phyloP scores from a whole-genome alignment of 352 stramenopile species.

The Globisporangium cylindrosporum region DNA sequence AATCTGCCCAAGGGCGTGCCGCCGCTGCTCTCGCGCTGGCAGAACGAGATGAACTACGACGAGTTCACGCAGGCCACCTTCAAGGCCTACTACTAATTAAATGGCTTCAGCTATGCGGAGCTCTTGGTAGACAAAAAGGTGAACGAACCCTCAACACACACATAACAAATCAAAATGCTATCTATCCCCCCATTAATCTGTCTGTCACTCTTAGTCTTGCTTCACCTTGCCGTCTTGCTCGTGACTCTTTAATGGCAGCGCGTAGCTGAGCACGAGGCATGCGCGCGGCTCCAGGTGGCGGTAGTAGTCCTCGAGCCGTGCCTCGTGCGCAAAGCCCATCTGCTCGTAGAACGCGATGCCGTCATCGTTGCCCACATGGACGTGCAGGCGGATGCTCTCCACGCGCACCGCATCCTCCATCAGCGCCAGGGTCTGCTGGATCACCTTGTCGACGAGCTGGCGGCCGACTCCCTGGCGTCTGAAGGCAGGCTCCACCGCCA shows the following conservation, averaged over 20 bases:
- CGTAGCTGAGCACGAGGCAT: conserved; percentile 44
- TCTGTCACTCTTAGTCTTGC: neutral
- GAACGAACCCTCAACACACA: neutral
- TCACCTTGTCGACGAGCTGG: conserved; percentile 34
- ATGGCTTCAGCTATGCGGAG: neutral
- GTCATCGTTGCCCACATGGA: conserved; percentile 59
- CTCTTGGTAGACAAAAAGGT: neutral
- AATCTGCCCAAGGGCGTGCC: conserved; percentile 80
- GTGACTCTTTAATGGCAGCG: conserved; percentile 14
- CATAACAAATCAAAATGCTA: conserved; percentile 4
- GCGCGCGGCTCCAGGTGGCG: conserved; percentile 53
- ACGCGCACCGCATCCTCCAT: conserved; percentile 3
- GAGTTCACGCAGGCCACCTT: conserved; percentile 92
- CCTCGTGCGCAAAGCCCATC: conserved; percentile 45
- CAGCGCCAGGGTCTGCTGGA: conserved; percentile 21
- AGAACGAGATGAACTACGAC: conserved; percentile 87
- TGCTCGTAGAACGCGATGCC: conserved; percentile 56
- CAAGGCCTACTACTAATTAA: conserved; percentile 90
- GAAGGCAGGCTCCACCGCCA: conserved; percentile 31
- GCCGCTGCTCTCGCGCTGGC: conserved; percentile 83
- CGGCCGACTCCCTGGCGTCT: conserved; percentile 41
- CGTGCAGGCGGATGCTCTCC: conserved; percentile 44
- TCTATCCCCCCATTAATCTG: conserved; percentile 2
- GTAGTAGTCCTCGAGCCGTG: conserved; percentile 61
- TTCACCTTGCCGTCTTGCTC: conserved; percentile 1